Conservation (phyloP, 1,139 yeast genomes). For the Geotrichum fermentans region DNA sequence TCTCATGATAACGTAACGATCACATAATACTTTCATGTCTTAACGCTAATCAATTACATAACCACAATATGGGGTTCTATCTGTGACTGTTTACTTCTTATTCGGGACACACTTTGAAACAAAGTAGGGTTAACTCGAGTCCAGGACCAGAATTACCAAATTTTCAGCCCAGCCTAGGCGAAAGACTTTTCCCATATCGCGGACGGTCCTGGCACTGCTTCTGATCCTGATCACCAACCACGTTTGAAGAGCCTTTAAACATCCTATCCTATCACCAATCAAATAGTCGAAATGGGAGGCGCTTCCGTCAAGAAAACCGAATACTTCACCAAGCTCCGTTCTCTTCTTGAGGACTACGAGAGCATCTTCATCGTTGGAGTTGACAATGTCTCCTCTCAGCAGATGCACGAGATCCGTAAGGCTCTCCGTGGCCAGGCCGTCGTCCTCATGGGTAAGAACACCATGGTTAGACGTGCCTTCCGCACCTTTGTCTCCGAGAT, state of each 20-base stretch:
- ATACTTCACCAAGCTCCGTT: constrained; percentile 93
- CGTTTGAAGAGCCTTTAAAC: constrained; percentile 65
- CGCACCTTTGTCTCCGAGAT: constrained; percentile 89
- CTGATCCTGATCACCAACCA: constrained; percentile 3
- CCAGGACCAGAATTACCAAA: neutral
- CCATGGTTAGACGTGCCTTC: constrained; percentile 99
- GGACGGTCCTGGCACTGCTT: neutral
- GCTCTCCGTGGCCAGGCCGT: constrained; percentile 91
- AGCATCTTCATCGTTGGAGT: constrained; percentile 98
- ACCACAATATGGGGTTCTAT: no score
- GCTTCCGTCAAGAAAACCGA: constrained; percentile 94
- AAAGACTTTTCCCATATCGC: neutral
- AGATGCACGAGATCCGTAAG: constrained; percentile 99
- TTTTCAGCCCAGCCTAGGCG: neutral
- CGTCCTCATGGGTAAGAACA: constrained; percentile 99
- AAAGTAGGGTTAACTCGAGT: neutral
- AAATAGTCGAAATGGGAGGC: constrained; percentile 99
- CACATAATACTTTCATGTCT: no score
- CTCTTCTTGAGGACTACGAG: constrained; percentile 92
- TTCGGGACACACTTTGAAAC: neutral
- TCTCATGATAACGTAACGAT: constrained; percentile 1
- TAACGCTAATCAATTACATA: no score
- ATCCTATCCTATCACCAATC: constrained; percentile 72
- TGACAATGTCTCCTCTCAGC: constrained; percentile 99
- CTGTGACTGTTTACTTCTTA: neutral